Percentiles rank a stretch among this genome's conserved stretches.
These are phyloP conservation scores for Heliamphora pulchella DNA, from an alignment of 179 eudicot genomes.

Conservation along the genomic window DNA sequence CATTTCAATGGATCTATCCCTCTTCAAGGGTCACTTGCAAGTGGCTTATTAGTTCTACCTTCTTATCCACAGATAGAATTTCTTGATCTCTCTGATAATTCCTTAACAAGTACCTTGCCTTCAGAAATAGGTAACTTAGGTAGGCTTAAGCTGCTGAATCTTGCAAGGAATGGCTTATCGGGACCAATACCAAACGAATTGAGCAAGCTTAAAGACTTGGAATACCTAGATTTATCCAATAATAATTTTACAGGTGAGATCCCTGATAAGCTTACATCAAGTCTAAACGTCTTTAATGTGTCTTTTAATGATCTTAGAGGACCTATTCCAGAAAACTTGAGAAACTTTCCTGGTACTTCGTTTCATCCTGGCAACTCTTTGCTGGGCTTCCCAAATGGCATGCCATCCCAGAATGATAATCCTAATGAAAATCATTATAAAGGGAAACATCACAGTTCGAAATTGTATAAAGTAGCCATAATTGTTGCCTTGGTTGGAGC, in stretches of 20 bases:
- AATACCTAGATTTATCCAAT: constrained; percentile 67
- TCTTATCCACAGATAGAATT: constrained; percentile 54
- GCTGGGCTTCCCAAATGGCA: constrained; percentile 28
- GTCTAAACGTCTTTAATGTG: constrained; percentile 47
- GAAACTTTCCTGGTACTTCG: constrained; percentile 46
- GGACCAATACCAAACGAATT: constrained; percentile 64
- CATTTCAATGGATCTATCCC: constrained; percentile 60
- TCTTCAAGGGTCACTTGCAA: constrained; percentile 43
- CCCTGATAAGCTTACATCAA: constrained; percentile 60
- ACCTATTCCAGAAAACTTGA: constrained; percentile 52
- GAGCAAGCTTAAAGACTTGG: constrained; percentile 46
- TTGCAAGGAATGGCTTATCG: constrained; percentile 60
- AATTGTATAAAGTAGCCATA: constrained; percentile 49
- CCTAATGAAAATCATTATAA: constrained; percentile 17
- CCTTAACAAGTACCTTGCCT: constrained; percentile 51
- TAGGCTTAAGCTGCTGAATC: constrained; percentile 55
- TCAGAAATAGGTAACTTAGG: constrained; percentile 47
- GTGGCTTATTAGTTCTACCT: constrained; percentile 46
- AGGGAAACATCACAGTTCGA: constrained; percentile 30
- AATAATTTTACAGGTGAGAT: constrained; percentile 58
- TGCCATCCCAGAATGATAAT: constrained; percentile 19
- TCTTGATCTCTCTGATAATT: constrained; percentile 77
- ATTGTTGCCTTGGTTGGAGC: constrained; percentile 71
- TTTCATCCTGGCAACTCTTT: constrained; percentile 72
- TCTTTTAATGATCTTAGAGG: constrained; percentile 66